A percentile compares a stretch with the other conserved stretches of the same genome.
Conservation (phyloP, 495 filamentous ascomycete genomes). For the Thermothielavioides terrestris region DNA sequence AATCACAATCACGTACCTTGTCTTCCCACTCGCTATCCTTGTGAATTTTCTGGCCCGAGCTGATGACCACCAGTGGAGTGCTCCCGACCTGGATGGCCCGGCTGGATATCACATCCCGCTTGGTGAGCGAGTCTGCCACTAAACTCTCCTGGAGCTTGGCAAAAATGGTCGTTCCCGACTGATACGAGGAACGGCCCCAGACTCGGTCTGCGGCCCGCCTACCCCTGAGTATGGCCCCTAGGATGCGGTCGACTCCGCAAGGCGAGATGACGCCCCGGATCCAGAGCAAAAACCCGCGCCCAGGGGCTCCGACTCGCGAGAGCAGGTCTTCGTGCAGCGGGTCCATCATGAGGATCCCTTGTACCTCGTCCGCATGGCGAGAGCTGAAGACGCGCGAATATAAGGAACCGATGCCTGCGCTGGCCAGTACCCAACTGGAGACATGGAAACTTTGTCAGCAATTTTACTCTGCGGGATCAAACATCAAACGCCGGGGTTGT, state of each 20-base stretch:
- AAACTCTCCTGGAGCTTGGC: constrained; percentile 88
- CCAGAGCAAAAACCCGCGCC: constrained; percentile 78
- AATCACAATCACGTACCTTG: constrained; percentile 40
- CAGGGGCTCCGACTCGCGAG: constrained; percentile 50
- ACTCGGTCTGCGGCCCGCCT: constrained; percentile 76
- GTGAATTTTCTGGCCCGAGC: constrained; percentile 54
- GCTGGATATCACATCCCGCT: constrained; percentile 68
- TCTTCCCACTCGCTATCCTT: constrained; percentile 61
- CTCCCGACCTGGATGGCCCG: constrained; percentile 64
- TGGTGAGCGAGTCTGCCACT: constrained; percentile 72
- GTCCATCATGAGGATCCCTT: constrained; percentile 78
- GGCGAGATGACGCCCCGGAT: constrained; percentile 74
- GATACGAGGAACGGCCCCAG: constrained; percentile 66
- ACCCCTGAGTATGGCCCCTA: constrained; percentile 69
- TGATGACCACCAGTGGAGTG: constrained; percentile 71
- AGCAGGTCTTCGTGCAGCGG: constrained; percentile 80
- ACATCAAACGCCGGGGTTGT: not conserved
- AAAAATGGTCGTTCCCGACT: constrained; percentile 72
- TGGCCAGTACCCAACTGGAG: constrained; percentile 48
- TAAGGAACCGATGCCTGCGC: constrained; percentile 71
- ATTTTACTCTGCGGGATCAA: not conserved
- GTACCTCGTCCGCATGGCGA: constrained; percentile 60
- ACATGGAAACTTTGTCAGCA: not conserved
- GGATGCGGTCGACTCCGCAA: constrained; percentile 69
- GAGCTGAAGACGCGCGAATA: constrained; percentile 85